Evolutionary conservation across 805 yeast genomes (phyloP).

Genomic region (Starmerella geochares): DNA sequence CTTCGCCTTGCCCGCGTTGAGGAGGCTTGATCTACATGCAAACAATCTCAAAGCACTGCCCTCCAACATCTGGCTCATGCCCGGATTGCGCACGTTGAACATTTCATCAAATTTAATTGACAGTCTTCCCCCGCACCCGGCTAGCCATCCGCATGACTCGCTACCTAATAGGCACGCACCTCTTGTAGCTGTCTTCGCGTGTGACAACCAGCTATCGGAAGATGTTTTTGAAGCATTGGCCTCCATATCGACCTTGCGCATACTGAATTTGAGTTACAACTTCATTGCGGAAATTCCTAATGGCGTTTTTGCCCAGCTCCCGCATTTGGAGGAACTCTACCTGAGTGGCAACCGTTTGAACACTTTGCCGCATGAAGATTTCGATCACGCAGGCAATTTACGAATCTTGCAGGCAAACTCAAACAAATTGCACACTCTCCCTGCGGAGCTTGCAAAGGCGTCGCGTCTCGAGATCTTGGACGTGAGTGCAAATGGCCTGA

Average conservation of each 20-base stretch:
- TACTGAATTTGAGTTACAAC: constrained; percentile 73
- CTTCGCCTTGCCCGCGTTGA: constrained; percentile 49
- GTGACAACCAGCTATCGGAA: constrained; percentile 78
- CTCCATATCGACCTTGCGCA: constrained; percentile 45
- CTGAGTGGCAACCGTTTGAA: constrained; percentile 75
- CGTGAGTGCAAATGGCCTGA: constrained; percentile 80
- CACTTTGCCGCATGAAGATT: constrained; percentile 76
- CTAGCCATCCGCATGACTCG: background rate
- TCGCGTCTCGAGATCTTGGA: constrained; percentile 60
- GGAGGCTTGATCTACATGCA: constrained; percentile 66
- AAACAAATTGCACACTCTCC: constrained; percentile 74
- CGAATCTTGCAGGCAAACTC: constrained; percentile 62
- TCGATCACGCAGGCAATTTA: constrained; percentile 50
- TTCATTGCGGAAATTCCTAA: constrained; percentile 70
- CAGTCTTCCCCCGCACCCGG: constrained; percentile 12
- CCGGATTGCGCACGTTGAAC: constrained; percentile 25
- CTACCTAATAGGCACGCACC: background rate
- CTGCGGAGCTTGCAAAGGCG: constrained; percentile 74
- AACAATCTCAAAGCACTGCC: constrained; percentile 69
- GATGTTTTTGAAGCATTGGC: constrained; percentile 62
- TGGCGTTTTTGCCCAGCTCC: constrained; percentile 53
- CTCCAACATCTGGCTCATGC: constrained; percentile 53
- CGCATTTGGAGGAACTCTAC: constrained; percentile 51
- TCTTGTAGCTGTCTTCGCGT: constrained; percentile 41
- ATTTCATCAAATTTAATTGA: constrained; percentile 26